Percentiles rank a stretch among this genome's conserved stretches.
These are phyloP conservation scores for Neoconidiobolus thromboides DNA, from an alignment of 371 early-diverging fungal genomes.

Conservation along the genomic window DNA sequence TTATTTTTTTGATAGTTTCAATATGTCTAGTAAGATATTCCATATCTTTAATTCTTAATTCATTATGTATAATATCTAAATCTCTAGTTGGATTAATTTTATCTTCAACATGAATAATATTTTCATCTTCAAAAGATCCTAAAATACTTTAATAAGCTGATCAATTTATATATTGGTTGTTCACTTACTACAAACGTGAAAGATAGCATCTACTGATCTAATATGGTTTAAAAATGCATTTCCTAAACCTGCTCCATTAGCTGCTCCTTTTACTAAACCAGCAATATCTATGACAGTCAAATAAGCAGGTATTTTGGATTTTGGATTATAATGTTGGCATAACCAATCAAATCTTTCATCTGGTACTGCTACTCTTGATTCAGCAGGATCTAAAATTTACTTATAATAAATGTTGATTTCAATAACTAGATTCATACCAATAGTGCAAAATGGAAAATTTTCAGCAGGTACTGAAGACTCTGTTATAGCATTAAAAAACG, in stretches of 20 bases:
- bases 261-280: slow-evolving; percentile 92
- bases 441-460: slow-evolving; percentile 75
- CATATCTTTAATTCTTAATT: slow-evolving; percentile 88
- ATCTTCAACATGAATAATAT: slow-evolving; percentile 88
- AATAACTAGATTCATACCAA: slow-evolving; percentile 19
- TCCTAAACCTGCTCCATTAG: slow-evolving; percentile 85
- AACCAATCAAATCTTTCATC: slow-evolving; percentile 88
- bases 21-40: slow-evolving; percentile 61
- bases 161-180: not conserved
- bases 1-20: slow-evolving; percentile 15
- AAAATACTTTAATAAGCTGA: not conserved
- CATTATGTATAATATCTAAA: slow-evolving; percentile 88
- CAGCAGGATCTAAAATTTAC: slow-evolving; percentile 57
- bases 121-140: slow-evolving; percentile 18
- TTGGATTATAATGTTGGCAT: slow-evolving; percentile 27
- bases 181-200: slow-evolving; percentile 74
- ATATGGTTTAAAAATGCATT: slow-evolving; percentile 97
- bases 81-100: slow-evolving; percentile 89
- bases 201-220: slow-evolving; percentile 94
- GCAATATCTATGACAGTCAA: slow-evolving; percentile 98
- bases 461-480: slow-evolving; percentile 71
- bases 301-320: slow-evolving; percentile 45
- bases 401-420: not conserved
- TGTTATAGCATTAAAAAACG: slow-evolving; percentile 94
- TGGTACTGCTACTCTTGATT: slow-evolving; percentile 84